Evolutionary conservation across 208 protist genomes (phyloP).

Genomic region (Wallacemonas sp.): DNA sequence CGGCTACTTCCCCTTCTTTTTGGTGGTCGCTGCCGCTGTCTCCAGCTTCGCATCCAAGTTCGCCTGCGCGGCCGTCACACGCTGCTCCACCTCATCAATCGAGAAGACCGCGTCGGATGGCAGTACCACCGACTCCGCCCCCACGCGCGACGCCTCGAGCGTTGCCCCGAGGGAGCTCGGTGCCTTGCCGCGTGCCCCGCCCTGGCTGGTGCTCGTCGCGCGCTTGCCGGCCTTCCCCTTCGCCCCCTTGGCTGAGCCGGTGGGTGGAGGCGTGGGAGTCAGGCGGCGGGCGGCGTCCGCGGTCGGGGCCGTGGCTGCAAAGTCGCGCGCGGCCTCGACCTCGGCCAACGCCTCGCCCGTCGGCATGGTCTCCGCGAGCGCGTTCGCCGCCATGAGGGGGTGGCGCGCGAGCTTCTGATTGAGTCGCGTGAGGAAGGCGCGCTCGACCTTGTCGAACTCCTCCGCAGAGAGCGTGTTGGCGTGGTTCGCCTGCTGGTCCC

Average conservation of each 20-base stretch:
- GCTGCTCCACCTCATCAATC: conserved; percentile 58
- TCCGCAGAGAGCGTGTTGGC: conserved; percentile 43
- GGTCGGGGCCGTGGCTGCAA: conserved; percentile 9
- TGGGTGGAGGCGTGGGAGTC: conserved; percentile 9
- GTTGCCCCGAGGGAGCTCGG: conserved; percentile 1
- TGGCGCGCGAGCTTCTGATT: conserved; percentile 41
- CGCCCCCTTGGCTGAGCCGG: neutral
- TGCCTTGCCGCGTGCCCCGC: neutral
- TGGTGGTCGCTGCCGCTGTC: conserved; percentile 8
- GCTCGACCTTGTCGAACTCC: conserved; percentile 55
- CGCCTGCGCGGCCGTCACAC: conserved; percentile 43
- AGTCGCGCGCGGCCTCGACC: neutral
- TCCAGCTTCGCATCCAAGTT: conserved; percentile 30
- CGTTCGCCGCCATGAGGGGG: neutral
- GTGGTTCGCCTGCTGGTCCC: conserved; percentile 29
- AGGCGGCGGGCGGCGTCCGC: neutral
- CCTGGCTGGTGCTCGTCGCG: neutral
- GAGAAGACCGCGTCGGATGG: conserved; percentile 43
- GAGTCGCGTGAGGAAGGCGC: conserved; percentile 58
- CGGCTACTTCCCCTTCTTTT: conserved; percentile 23
- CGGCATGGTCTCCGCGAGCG: neutral
- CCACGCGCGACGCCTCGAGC: conserved; percentile 11
- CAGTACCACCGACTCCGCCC: conserved; percentile 25
- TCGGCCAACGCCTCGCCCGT: too few relatives aligned
- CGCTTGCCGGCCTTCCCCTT: conserved; percentile 17